Evolutionary conservation across 768 basidiomycete species (phyloP), one percentile per base, ranked within the genome.

Genomic region (Rhizopogon vinicolor): DNA sequence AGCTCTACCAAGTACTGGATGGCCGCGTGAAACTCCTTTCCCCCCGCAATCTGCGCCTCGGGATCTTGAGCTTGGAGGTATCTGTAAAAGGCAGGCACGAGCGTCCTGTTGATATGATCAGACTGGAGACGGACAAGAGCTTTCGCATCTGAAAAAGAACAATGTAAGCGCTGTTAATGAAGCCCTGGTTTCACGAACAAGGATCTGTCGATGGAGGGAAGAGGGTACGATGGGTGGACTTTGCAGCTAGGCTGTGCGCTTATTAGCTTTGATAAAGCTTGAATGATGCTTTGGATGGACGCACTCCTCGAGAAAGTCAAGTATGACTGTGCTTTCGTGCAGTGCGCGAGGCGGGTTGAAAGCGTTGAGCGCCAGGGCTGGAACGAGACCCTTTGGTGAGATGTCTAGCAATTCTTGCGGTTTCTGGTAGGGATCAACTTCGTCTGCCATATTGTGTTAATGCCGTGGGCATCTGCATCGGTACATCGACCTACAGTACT

Each of bases 341-440:
- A 92, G 69, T 0, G 83, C 80, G 35, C 82, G 72, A 0, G 86
- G 82, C 0, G 84, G 85, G 46, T 65, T 66, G 57, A 75, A 81
- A 3, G 70, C 69, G 60, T 83, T 71, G 52, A 91, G 67, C 60
- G 77, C 80, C 29, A 89, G 62, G 0, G 78, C 89, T 0, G 91
- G 90, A 1, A 94, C 89, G 3, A 93, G 77, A 0, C 91, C 90
- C 62, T 89, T 90, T 1, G 91, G 89, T 14, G 89, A 91, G 16
- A 91, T 75, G 39, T 88, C 82, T n/a, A 94, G 75, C 18, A 93
- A 79, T 33, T 89, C 89, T 48, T 81, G 68, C 0, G 91, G 88
- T 61, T 92, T 93, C 70, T 84, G 83, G 74, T 92, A 91, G 18
- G 89, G 87, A 68, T 91, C 86, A 29, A 90, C 86, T 69, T 91